Base-by-base conservation (phyloP, 805 yeast species). In the Ogataea ramenticola region DNA sequence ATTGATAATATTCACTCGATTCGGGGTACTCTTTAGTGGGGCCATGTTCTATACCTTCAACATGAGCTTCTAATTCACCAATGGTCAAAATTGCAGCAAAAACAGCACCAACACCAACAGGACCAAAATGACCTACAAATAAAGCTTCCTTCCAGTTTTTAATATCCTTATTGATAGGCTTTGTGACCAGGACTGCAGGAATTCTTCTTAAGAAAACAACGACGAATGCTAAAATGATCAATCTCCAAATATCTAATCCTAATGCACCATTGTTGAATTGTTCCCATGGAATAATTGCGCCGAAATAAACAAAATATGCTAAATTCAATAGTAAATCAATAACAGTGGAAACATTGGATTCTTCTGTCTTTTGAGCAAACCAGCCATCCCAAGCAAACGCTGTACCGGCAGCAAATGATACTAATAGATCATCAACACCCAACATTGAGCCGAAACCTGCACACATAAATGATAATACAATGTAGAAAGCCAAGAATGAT, bases 311-410 rank as follows among this genome's bases (percentile, higher is more conserved):
- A 53, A 82, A 82, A 51, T 76, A 80, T 7, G 83, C 75, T 62
- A 82, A 70, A 60, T 83, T 83, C 26, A 82, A 64, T 45, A 82
- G 55, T 51, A 81, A 66, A 55, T 83, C 89, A 44, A 82, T 73
- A 16, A 78, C 81, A 0, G 82, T 79, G 27, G 86, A 77, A 15
- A 81, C 76, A 49, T 76, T 79, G 8, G 83, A 74, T 49, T 78
- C 80, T 51, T 76, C 77, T 2, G 83, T 79, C 47, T 71, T 71
- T 39, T 66, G 62, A 29, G 84, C 77, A 57, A 74, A 79, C 62
- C 77, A 77, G 21, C 86, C 88, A 56, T 80, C 79, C 89, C 89
- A 82, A 4, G 85, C 78, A 56, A 83, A 80, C 0, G 82, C 76
- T 2, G 83, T 74, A 22, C 89, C 89, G 1, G 87, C 88, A 7